phyloP scores from a whole-genome alignment of 2,329 filamentous ascomycete genomes.

The Elsinoe fawcettii region DNA sequence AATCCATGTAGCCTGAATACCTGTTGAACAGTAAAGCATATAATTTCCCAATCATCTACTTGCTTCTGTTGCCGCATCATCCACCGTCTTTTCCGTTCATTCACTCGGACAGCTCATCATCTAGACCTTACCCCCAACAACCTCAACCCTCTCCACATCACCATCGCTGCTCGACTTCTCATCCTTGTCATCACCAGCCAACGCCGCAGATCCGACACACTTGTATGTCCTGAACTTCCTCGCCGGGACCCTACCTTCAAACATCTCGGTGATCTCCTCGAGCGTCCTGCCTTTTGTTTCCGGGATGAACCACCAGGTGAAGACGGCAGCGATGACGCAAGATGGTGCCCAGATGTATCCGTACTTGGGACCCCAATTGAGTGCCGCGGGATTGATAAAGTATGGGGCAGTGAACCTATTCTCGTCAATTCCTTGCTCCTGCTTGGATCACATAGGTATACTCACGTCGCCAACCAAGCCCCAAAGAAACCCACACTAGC shows the following conservation, averaged over 20 bases:
- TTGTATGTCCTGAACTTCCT: constrained; percentile 37
- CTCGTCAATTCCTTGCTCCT: background rate
- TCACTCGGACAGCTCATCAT: background rate
- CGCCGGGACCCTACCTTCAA: constrained; percentile 35
- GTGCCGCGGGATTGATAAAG: constrained; percentile 48
- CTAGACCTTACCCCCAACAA: background rate
- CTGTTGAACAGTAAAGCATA: too few species aligned
- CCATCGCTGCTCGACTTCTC: constrained; percentile 12
- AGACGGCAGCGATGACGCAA: constrained; percentile 26
- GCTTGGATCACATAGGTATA: background rate
- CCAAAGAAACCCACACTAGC: constrained; percentile 48
- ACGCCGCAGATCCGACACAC: constrained; percentile 22
- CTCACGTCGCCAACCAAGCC: constrained; percentile 46
- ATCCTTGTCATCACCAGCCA: background rate
- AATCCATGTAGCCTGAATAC: too few species aligned
- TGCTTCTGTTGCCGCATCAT: constrained; percentile 3
- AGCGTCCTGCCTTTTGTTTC: constrained; percentile 48
- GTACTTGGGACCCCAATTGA: constrained; percentile 53
- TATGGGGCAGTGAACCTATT: constrained; percentile 48
- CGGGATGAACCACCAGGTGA: constrained; percentile 44
- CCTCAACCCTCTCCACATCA: constrained; percentile 5
- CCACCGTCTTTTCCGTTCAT: background rate
- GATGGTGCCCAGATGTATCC: constrained; percentile 49
- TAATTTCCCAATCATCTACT: background rate
- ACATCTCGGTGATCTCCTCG: constrained; percentile 51